Conservation (phyloP, 352 stramenopile genomes). For the Globisporangium takayamanum region DNA sequence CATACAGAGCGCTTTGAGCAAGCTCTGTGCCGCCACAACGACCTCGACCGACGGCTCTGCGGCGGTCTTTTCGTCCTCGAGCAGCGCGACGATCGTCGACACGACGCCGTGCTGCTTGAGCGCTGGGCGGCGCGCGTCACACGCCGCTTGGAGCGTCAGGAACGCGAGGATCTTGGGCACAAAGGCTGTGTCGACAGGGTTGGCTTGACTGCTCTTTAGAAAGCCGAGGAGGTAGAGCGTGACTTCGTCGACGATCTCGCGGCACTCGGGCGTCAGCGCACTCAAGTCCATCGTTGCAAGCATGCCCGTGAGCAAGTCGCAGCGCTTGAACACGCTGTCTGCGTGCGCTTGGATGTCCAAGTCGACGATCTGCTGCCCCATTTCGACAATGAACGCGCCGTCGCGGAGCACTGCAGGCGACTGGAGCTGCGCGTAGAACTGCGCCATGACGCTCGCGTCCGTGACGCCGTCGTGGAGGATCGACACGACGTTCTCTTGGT, state of each 20-base stretch:
- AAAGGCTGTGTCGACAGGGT: constrained; percentile 14
- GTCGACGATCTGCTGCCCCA: constrained; percentile 65
- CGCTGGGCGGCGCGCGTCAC: constrained; percentile 25
- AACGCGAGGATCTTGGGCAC: constrained; percentile 34
- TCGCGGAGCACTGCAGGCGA: constrained; percentile 39
- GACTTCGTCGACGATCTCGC: constrained; percentile 58
- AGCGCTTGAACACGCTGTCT: constrained; percentile 61
- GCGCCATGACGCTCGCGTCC: constrained; percentile 24
- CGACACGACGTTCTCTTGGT: constrained; percentile 73
- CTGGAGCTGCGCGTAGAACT: constrained; percentile 65
- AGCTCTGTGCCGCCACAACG: constrained; percentile 25
- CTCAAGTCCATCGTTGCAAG: constrained; percentile 39
- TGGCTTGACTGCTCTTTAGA: constrained; percentile 7
- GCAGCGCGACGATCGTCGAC: constrained; percentile 39
- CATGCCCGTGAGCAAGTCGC: constrained; percentile 44
- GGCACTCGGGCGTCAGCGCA: constrained; percentile 37
- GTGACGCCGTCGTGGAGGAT: constrained; percentile 67
- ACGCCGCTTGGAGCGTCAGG: constrained; percentile 19
- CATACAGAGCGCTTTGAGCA: constrained; percentile 54
- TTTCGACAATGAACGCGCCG: constrained; percentile 53
- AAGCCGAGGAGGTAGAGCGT: constrained; percentile 38
- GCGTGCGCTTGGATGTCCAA: constrained; percentile 49
- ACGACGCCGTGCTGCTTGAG: constrained; percentile 52
- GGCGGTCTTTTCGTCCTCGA: constrained; percentile 39
- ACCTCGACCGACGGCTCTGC: constrained; percentile 20